Conservation (phyloP, 768 basidiomycete genomes). For the Hirschioporus abietinus region DNA sequence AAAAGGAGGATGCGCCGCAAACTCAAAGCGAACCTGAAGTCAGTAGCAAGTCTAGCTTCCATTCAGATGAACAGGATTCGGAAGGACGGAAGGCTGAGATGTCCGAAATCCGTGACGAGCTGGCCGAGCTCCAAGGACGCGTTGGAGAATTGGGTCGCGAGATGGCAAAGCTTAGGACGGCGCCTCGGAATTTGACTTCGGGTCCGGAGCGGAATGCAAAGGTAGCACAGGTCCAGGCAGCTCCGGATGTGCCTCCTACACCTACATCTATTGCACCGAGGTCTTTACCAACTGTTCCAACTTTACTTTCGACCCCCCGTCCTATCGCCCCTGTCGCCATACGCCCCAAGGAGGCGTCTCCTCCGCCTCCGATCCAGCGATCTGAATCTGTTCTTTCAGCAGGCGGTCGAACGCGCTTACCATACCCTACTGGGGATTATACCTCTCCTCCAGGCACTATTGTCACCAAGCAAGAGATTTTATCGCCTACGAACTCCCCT, state of each 20-base stretch:
- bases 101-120: slow-evolving; percentile 55
- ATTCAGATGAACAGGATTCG: slow-evolving; percentile 9
- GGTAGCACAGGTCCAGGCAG: slow-evolving; percentile 23
- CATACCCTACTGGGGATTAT: slow-evolving; percentile 84
- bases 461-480: slow-evolving; percentile 30
- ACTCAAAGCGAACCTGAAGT: slow-evolving; percentile 12
- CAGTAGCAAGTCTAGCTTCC: slow-evolving; percentile 13
- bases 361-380: slow-evolving; percentile 9
- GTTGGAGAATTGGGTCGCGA: slow-evolving; percentile 72
- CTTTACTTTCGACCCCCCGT: slow-evolving; percentile 1
- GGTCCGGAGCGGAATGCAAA: slow-evolving; percentile 42
- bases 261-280: slow-evolving; percentile 8
- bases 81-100: slow-evolving; percentile 37
- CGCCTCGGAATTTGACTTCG: slow-evolving; percentile 47
- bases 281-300: background rate
- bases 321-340: background rate
- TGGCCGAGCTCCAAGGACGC: slow-evolving; percentile 69
- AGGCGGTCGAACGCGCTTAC: slow-evolving; percentile 47
- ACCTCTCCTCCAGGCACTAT: slow-evolving; percentile 53
- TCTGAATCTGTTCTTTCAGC: slow-evolving; percentile 10
- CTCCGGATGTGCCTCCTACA: slow-evolving; percentile 21
- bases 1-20: slow-evolving; percentile 38
- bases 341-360: slow-evolving; percentile 8
- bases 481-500: slow-evolving; percentile 50
- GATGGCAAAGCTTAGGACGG: slow-evolving; percentile 66